These are phyloP conservation scores for Penicillium salamii DNA, from an alignment of 495 filamentous ascomycete species.

Conservation along the genomic window DNA sequence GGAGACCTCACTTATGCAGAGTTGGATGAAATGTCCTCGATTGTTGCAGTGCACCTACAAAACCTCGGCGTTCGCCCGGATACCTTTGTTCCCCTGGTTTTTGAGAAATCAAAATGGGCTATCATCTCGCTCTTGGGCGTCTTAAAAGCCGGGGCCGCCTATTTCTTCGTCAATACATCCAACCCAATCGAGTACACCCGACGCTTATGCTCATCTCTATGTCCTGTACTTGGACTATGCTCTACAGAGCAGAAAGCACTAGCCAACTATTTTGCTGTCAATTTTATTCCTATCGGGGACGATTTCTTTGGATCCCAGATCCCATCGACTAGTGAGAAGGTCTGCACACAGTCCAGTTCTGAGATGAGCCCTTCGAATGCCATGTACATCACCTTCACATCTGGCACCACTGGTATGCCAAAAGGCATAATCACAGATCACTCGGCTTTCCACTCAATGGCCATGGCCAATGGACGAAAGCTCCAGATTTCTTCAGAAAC, in stretches of 20 bases:
- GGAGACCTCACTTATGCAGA: neutral
- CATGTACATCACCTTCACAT: conserved; percentile 20
- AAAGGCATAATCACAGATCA: conserved; percentile 34
- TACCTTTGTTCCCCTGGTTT: neutral
- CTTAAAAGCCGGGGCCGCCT: neutral
- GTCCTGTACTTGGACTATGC: neutral
- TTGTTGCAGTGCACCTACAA: neutral
- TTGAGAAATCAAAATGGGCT: neutral
- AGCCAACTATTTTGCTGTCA: neutral
- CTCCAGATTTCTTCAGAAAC: conserved; percentile 43
- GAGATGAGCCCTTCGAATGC: neutral
- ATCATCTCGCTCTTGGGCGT: neutral
- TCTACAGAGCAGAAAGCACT: neutral
- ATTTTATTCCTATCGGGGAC: neutral
- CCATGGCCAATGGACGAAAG: conserved; percentile 14
- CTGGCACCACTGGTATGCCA: conserved; percentile 33
- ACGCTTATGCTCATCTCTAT: neutral
- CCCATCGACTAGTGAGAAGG: neutral
- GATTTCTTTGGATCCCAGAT: neutral
- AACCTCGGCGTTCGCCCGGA: neutral
- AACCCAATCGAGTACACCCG: neutral
- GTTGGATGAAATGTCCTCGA: neutral
- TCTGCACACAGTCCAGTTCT: too few relatives aligned
- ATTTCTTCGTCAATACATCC: neutral
- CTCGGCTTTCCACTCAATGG: conserved; percentile 2